Evolutionary conservation across 768 basidiomycete genomes (phyloP), one percentile per base, ranked within the genome.

Genomic region (Collybia sordida): DNA sequence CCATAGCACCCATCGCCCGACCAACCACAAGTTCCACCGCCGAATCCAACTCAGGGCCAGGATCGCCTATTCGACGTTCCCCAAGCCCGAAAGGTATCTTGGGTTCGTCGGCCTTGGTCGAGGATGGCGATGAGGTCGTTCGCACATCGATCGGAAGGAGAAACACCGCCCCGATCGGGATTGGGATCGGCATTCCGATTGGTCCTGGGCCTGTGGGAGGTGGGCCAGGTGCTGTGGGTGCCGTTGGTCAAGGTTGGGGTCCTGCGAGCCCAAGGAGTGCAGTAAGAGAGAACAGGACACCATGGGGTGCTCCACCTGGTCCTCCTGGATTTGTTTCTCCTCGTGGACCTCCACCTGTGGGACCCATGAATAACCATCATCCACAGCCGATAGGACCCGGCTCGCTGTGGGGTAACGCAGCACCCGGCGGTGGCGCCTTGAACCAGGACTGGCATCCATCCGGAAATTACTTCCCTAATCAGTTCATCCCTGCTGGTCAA

Each of bases 121-220:
- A 88, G 12, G 88, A 90, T 52, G 89, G 89, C 52, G 90, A 92
- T 62, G 89, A 91, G 61, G 85, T 90, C 9, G 79, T 91, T 14
- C 62, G 71, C 6, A 63, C 67, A 8, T 67, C 75, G 35, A 68
- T 76, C 15, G 73, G 75, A 6, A 70, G 79, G 31, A 65, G 81
- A 42, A 70, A 79, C 6, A 66, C 64, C 35, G 69, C 62, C 8
- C 62, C 68, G n/a, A 61, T 66, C 28, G 68, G 67, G 17, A 54
- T 59, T 38, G 56, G 57, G 6, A 54, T 60, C 22, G 59, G 60
- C 19, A 31, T 31, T 14, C 9, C 31, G 9, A 58, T 62, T 24
- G 57, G 57, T n/a, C 53, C 59, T 27, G 43, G 59, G 6, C 21
- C 42, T 42, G 55, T 52, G 8, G 12, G n/a, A 9, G 49, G 46